Evolutionary conservation across 495 filamentous ascomycete genomes (phyloP).

Genomic region (Talaromyces proteolyticus): DNA sequence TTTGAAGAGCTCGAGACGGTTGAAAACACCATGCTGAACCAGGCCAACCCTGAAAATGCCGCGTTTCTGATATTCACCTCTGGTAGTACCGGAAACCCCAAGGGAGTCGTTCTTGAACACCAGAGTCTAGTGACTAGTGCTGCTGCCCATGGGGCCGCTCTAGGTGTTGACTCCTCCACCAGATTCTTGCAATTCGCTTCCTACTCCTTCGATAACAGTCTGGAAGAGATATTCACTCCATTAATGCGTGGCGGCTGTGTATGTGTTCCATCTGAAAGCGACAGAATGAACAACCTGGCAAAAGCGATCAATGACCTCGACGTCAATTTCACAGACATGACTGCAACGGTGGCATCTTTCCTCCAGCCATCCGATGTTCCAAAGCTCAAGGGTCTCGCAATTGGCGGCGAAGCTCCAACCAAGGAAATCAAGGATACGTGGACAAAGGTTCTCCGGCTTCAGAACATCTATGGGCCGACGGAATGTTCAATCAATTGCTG

Average conservation of each 20-base stretch:
- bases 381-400: conserved; percentile 10
- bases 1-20: conserved; percentile 28
- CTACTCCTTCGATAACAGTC: conserved; percentile 36
- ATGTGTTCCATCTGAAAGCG: conserved; percentile 31
- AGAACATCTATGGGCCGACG: conserved; percentile 28
- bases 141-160: conserved; percentile 34
- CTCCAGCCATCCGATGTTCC: conserved; percentile 14
- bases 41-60: conserved; percentile 19
- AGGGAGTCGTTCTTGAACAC: conserved; percentile 32
- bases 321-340: conserved; percentile 28
- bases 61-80: conserved; percentile 54
- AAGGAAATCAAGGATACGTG: conserved; percentile 10
- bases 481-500: conserved; percentile 30
- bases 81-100: conserved; percentile 31
- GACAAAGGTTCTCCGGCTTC: conserved; percentile 13
- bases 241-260: conserved; percentile 38
- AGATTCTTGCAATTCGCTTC: conserved; percentile 54
- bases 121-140: conserved; percentile 22
- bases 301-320: conserved; percentile 26
- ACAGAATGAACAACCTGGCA: conserved; percentile 18
- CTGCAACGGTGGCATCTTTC: conserved; percentile 19
- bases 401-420: conserved; percentile 14
- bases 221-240: conserved; percentile 33
- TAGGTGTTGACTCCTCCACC: conserved; percentile 38
- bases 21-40: conserved; percentile 4